phyloP scores from a whole-genome alignment of 2,329 filamentous ascomycete species.

The Phialophora verrucosa region DNA sequence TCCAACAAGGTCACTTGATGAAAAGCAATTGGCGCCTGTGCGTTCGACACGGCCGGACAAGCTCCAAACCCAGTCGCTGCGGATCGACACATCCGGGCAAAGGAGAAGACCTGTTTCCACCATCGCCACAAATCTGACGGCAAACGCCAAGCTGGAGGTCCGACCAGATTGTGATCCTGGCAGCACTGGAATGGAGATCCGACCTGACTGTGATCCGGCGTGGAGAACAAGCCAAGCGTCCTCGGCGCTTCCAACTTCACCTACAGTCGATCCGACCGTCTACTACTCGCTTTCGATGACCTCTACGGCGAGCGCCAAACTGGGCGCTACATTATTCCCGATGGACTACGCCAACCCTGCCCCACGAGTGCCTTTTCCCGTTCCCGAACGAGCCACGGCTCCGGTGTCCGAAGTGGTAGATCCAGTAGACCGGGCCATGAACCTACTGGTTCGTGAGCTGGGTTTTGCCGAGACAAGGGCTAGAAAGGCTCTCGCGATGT shows the following conservation, averaged over 20 bases:
- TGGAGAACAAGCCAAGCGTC: constrained; percentile 11
- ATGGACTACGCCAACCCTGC: constrained; percentile 34
- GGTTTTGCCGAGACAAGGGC: constrained; percentile 63
- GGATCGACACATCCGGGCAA: constrained; percentile 29
- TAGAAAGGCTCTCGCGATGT: constrained; percentile 62
- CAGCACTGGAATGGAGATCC: constrained; percentile 20
- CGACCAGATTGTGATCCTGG: constrained; percentile 27
- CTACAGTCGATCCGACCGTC: constrained; percentile 34
- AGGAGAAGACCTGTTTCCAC: constrained; percentile 28
- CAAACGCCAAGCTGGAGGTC: constrained; percentile 18
- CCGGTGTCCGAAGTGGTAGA: constrained; percentile 49
- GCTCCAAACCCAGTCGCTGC: constrained; percentile 24
- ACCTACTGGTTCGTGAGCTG: constrained; percentile 62
- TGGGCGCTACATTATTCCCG: constrained; percentile 38
- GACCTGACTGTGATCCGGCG: constrained; percentile 24
- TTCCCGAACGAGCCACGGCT: constrained; percentile 20
- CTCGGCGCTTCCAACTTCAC: constrained; percentile 30
- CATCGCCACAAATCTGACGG: constrained; percentile 21
- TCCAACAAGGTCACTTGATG: constrained; percentile 29
- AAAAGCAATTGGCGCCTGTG: constrained; percentile 13
- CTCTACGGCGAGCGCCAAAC: constrained; percentile 34
- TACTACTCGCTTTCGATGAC: constrained; percentile 37
- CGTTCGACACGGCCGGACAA: constrained; percentile 12
- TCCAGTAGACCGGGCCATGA: constrained; percentile 63
- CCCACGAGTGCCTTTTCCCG: constrained; percentile 31